Evolutionary conservation across 202 grass and related monocot species (phyloP), one percentile per base, ranked within the genome.

Genomic region (Musa balbisiana): DNA sequence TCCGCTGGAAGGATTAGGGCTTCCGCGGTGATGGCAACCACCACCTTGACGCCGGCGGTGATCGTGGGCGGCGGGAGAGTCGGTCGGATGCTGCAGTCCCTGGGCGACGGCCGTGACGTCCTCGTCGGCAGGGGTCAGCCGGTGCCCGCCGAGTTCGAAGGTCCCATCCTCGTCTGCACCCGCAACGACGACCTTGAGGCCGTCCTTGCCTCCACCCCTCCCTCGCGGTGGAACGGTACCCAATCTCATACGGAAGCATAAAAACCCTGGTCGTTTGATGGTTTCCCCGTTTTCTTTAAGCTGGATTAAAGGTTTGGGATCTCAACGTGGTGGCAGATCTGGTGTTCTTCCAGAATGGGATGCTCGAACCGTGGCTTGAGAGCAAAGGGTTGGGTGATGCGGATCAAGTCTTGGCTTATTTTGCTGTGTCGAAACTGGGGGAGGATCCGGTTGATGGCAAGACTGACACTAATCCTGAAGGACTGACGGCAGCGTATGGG

Each of bases 311-410:
- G 13, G 9, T 49, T 69, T 55, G 24, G 8, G 6, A 55, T 70
- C 66, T 75, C 87, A 79, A 89, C 66, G 86, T 82, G 87, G 74
- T 60, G 90, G 83, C 90, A 88, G 94, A 98, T 85, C 89, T 98
- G 77, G 90, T 98, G 67, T 98, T 98, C 79, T 93, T 98, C 85
- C 94, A 98, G 94, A 98, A 98, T 71, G 94, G 94, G 16, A 98
- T 98, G 94, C 76, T 98, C 70, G 94, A 98, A 19, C 94, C 94
- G 19, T 98, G 94, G 94, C 85, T 98, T 0, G 54, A 93, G 76
- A 98, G 87, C 83, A 93, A 98, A 77, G 94, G 94, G 19, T 65
- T 98, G 51, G 83, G 77, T 71, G 83, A 89, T 52, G 83, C 94
- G 15, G 90, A 93, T 72, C 94, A 98, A 80, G 90, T 98, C 1